These are phyloP conservation scores for Chaetomium strumarium DNA, from an alignment of 2,329 filamentous ascomycete species.

Conservation along the genomic window DNA sequence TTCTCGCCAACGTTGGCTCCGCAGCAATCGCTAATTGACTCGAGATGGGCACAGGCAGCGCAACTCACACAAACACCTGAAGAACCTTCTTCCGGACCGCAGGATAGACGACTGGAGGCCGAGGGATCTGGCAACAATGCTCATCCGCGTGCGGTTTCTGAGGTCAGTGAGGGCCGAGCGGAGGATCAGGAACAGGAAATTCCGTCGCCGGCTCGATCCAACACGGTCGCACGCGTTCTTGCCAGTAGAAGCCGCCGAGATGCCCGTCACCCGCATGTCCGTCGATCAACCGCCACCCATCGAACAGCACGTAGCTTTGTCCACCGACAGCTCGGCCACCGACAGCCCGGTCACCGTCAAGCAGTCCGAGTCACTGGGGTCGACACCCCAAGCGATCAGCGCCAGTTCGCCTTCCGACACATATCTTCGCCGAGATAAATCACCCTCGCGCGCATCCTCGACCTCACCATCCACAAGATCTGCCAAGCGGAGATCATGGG, in stretches of 20 bases:
- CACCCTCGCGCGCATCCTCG: constrained; percentile 21
- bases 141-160: constrained; percentile 24
- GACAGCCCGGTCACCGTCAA: constrained; percentile 14
- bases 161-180: constrained; percentile 23
- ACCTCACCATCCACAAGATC: constrained; percentile 22
- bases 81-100: constrained; percentile 25
- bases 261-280: constrained; percentile 1
- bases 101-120: constrained; percentile 27
- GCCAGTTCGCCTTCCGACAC: constrained; percentile 16
- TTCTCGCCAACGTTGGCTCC: not conserved
- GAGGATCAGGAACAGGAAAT: constrained; percentile 19
- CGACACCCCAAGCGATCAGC: constrained; percentile 18
- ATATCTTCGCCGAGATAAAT: constrained; percentile 17
- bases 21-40: constrained; percentile 10
- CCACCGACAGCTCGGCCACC: constrained; percentile 8
- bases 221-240: constrained; percentile 4
- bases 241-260: not conserved
- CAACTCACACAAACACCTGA: constrained; percentile 26
- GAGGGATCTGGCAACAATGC: constrained; percentile 23
- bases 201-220: constrained; percentile 14
- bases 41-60: constrained; percentile 20
- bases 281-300: constrained; percentile 4
- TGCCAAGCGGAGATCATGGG: constrained; percentile 25
- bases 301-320: constrained; percentile 2
- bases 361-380: constrained; percentile 19